Conservation (phyloP, 2,329 filamentous ascomycete species). For the Trichoderma koningiopsis region DNA sequence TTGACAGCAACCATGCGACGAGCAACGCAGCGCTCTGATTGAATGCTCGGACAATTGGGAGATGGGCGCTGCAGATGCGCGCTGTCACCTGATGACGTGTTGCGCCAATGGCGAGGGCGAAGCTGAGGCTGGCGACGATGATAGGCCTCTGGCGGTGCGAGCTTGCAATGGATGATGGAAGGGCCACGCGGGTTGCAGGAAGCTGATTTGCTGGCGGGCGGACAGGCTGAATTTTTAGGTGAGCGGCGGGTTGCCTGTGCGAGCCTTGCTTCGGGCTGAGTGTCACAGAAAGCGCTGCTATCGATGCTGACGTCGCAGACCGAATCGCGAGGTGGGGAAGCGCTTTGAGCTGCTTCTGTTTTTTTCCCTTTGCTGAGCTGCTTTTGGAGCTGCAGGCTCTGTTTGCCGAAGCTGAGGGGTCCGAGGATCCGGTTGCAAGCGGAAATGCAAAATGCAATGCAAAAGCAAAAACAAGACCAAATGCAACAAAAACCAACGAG, state of each 20-base stretch:
- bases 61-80: slow-evolving; percentile 39
- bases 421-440: slow-evolving; percentile 16
- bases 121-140: slow-evolving; percentile 48
- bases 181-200: slow-evolving; percentile 40
- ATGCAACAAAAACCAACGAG: not conserved
- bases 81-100: slow-evolving; percentile 55
- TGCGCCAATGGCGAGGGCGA: slow-evolving; percentile 51
- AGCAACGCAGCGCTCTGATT: slow-evolving; percentile 31
- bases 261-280: slow-evolving; percentile 13
- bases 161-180: slow-evolving; percentile 38
- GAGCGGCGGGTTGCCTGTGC: slow-evolving; percentile 28
- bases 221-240: slow-evolving; percentile 30
- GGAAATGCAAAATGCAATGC: not conserved
- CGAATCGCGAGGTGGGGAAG: slow-evolving; percentile 14
- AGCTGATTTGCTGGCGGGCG: slow-evolving; percentile 55
- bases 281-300: not conserved
- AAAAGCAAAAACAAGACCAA: not conserved
- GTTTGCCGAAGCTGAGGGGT: slow-evolving; percentile 21
- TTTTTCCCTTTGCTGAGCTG: not conserved
- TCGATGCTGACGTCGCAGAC: slow-evolving; percentile 18
- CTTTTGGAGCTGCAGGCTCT: not conserved
- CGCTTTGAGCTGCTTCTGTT: not conserved
- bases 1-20: slow-evolving; percentile 26
- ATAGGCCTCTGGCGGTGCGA: slow-evolving; percentile 54
- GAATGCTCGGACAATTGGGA: slow-evolving; percentile 34